These are phyloP conservation scores for Tulasnella sp. DNA, from an alignment of 768 basidiomycete genomes.

Conservation along the genomic window DNA sequence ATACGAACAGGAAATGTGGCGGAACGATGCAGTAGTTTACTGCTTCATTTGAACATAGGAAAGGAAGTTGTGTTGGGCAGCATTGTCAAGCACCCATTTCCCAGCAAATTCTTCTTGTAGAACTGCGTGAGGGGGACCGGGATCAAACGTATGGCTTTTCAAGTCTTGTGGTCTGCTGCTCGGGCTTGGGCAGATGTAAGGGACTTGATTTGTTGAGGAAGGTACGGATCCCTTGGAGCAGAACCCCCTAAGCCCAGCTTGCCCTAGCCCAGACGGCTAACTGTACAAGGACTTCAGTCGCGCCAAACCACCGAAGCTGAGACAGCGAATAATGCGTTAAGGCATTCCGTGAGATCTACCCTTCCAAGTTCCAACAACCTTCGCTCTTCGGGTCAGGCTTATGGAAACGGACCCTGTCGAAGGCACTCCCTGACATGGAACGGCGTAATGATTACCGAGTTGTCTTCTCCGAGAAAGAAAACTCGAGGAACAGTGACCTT, in stretches of 20 bases:
- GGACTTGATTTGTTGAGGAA: constrained; percentile 88
- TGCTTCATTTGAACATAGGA: too few relatives aligned
- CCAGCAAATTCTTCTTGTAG: constrained; percentile 68
- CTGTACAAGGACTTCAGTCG: constrained; percentile 59
- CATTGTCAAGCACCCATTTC: too few relatives aligned
- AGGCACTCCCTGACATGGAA: constrained; percentile 98
- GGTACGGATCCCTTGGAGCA: constrained; percentile 71
- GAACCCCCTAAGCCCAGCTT: constrained; percentile 62
- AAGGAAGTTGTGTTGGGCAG: too few relatives aligned
- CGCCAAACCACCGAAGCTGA: constrained; percentile 63
- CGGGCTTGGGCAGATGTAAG: constrained; percentile 70
- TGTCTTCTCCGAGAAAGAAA: constrained; percentile 74
- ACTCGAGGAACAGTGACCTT: constrained; percentile 81
- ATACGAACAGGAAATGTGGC: too few relatives aligned
- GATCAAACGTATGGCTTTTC: constrained; percentile 53
- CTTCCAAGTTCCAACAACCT: constrained; percentile 54
- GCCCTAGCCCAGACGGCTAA: constrained; percentile 57
- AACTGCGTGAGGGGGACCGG: constrained; percentile 68
- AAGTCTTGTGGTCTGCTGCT: constrained; percentile 55
- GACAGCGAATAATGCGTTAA: neutral
- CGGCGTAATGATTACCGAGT: constrained; percentile 67
- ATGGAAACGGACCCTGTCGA: constrained; percentile 81
- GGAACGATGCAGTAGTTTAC: too few relatives aligned
- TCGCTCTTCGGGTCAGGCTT: constrained; percentile 53
- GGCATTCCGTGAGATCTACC: constrained; percentile 35